A percentile compares a stretch with the other conserved stretches of the same genome.
phyloP scores from a whole-genome alignment of 345 rosid genomes.

The Melastoma malabathricum region DNA sequence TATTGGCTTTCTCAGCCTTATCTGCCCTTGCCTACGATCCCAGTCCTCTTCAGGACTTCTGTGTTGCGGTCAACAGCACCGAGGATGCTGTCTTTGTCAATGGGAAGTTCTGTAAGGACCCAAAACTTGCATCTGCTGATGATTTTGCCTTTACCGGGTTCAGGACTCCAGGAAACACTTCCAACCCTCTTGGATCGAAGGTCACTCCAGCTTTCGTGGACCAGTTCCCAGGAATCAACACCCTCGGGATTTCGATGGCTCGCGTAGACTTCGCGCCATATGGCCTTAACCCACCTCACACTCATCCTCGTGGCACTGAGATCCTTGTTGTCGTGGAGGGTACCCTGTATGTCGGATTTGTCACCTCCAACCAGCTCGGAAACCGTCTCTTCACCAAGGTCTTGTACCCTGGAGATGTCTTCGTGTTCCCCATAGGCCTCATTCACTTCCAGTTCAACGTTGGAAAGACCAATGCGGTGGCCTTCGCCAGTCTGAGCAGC shows the following conservation, averaged over 20 bases:
- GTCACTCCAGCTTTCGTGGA: slow-evolving; percentile 5
- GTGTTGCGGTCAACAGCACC: not conserved
- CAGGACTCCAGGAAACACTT: not conserved
- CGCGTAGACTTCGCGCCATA: slow-evolving; percentile 7
- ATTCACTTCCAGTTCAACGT: too few species aligned
- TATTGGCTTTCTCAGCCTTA: too few species aligned
- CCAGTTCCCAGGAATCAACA: too few species aligned
- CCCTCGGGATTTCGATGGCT: slow-evolving; percentile 9
- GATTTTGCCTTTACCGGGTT: slow-evolving; percentile 9
- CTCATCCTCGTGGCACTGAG: slow-evolving; percentile 3
- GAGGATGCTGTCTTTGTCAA: slow-evolving; percentile 8
- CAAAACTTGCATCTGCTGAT: slow-evolving; percentile 5
- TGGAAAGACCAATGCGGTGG: too few species aligned
- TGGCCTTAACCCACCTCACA: slow-evolving; percentile 13
- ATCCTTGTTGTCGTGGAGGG: too few species aligned
- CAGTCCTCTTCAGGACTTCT: slow-evolving; percentile 4
- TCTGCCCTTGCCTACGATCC: not conserved
- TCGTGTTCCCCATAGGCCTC: too few species aligned
- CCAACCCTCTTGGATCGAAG: not conserved
- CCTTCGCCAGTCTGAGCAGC: too few species aligned
- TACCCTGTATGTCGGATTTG: too few species aligned
- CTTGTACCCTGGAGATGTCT: too few species aligned
- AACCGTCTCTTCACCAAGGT: too few species aligned
- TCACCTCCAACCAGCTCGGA: too few species aligned
- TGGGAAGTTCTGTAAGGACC: slow-evolving; percentile 12